phyloP scores from a whole-genome alignment of 768 basidiomycete genomes.

The Suillus ampliporus region DNA sequence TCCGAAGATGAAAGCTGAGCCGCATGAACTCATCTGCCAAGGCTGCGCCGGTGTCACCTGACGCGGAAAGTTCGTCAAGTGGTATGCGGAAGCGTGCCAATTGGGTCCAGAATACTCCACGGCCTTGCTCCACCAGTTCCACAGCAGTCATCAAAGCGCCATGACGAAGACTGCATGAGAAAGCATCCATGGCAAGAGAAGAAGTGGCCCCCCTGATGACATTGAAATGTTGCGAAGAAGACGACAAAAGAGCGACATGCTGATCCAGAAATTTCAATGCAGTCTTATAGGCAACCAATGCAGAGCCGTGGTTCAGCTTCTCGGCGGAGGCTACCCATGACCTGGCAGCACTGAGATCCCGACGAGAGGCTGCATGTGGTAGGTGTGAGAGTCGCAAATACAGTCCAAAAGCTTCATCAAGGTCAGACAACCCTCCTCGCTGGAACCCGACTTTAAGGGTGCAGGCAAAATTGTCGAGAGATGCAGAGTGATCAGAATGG shows the following conservation, averaged over 20 bases:
- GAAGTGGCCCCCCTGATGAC: conserved; percentile 18
- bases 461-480: conserved; percentile 18
- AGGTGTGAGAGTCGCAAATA: neutral
- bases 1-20: conserved; percentile 21
- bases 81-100: conserved; percentile 28
- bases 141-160: conserved; percentile 29
- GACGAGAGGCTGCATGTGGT: no score
- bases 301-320: conserved; percentile 27
- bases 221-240: conserved; percentile 19
- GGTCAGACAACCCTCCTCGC: conserved; percentile 15
- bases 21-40: conserved; percentile 30
- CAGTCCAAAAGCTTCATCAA: conserved; percentile 15
- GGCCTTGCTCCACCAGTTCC: conserved; percentile 36
- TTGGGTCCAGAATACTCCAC: conserved; percentile 42
- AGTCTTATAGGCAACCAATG: conserved; percentile 34
- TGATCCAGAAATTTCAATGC: conserved; percentile 31
- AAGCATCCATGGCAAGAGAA: conserved; percentile 30
- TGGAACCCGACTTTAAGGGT: conserved; percentile 14
- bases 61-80: conserved; percentile 31
- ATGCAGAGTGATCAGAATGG: conserved; percentile 14
- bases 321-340: conserved; percentile 15
- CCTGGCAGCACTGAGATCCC: no score
- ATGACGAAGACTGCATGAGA: conserved; percentile 31
- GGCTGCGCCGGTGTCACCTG: conserved; percentile 22
- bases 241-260: conserved; percentile 20